Evolutionary conservation across 768 basidiomycete genomes (phyloP).

Genomic region (Dentipellis sp.): DNA sequence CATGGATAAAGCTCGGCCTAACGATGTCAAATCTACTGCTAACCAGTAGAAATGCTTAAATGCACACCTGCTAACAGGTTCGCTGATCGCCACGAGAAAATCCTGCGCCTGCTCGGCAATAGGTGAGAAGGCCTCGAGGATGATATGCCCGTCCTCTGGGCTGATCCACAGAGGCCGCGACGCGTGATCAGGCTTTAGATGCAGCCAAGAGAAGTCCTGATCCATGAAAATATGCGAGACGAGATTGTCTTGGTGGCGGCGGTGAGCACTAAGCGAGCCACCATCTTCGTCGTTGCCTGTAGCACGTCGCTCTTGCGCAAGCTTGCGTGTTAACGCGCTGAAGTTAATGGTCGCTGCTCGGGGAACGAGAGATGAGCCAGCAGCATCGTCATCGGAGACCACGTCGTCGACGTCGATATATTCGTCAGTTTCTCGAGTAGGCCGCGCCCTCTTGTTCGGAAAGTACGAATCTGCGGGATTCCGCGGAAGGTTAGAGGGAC

Average conservation of each 20-base stretch:
- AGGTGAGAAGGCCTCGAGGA: constrained; percentile 95
- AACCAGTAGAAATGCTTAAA: constrained; percentile 17
- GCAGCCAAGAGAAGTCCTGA: constrained; percentile 80
- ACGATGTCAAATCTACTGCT: constrained; percentile 16
- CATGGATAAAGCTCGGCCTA: constrained; percentile 96
- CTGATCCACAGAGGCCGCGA: constrained; percentile 95
- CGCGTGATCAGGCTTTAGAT: constrained; percentile 84
- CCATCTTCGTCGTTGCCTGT: constrained; percentile 33
- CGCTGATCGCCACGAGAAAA: constrained; percentile 94
- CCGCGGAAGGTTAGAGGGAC: too few species aligned
- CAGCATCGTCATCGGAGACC: constrained; percentile 42
- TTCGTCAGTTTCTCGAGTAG: constrained; percentile 42
- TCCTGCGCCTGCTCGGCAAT: constrained; percentile 98
- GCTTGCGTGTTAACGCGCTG: constrained; percentile 71
- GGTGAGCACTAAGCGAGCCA: constrained; percentile 47
- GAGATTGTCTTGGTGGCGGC: constrained; percentile 63
- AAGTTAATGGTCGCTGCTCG: constrained; percentile 79
- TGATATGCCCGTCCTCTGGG: constrained; percentile 86
- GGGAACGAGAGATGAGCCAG: constrained; percentile 41
- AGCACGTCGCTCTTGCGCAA: constrained; percentile 50
- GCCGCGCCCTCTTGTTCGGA: constrained; percentile 31
- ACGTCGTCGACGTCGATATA: constrained; percentile 46
- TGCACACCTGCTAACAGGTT: constrained; percentile 94
- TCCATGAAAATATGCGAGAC: constrained; percentile 79
- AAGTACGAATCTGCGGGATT: constrained; percentile 17